Base-by-base conservation (phyloP, 2,329 filamentous ascomycete genomes). In the Aspergillus sojae region DNA sequence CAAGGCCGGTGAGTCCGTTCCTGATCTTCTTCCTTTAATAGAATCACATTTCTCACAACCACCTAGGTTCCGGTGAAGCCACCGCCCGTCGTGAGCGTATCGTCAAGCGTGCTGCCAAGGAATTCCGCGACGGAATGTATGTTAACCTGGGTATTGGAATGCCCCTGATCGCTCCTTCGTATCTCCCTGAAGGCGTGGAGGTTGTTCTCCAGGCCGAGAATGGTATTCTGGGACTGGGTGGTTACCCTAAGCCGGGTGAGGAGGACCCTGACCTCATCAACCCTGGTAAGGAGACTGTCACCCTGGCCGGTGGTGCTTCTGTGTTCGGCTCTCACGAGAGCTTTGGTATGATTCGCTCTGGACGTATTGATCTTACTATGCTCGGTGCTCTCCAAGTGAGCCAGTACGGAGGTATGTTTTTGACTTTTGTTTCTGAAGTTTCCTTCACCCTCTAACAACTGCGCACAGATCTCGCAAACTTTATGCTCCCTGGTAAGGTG, bases 121-220 rank as follows among this genome's bases (percentile, higher is more conserved):
- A 96, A 78, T 84, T 96, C 67, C 90, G 92, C 78, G 86, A 95
- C 77, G 92, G 92, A 80, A 94, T 94, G 91, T 95, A 95, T 78
- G 92, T 92, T 72, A 77, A 96, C 94, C 73, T 96, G 50, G 92
- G 92, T 67, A 95, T 96, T 68, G 86, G 92, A 23, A 93, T 96
- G 78, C 93, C 92, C 1, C 94, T 92, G 52, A 84, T 95, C 36
- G 91, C 92, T 1, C 91, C 92, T 0, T 89, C 88, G 2, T 94
- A 91, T 76, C 81, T 96, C 3, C 87, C 90, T 9, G 77, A 85
- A 1, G 86, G 86, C 60, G 85, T 88, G 21, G 87, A 90, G 67
- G 92, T 96, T 46, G 91, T 92, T 85, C 86, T 96, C 58, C 92
- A 96, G 77, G 92, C 89, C 1, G 92, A 96, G 80, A 96, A 96